Percentiles rank a stretch among this genome's conserved stretches.
phyloP scores from a whole-genome alignment of 2,329 filamentous ascomycete genomes.

The Penicillium concentricum region DNA sequence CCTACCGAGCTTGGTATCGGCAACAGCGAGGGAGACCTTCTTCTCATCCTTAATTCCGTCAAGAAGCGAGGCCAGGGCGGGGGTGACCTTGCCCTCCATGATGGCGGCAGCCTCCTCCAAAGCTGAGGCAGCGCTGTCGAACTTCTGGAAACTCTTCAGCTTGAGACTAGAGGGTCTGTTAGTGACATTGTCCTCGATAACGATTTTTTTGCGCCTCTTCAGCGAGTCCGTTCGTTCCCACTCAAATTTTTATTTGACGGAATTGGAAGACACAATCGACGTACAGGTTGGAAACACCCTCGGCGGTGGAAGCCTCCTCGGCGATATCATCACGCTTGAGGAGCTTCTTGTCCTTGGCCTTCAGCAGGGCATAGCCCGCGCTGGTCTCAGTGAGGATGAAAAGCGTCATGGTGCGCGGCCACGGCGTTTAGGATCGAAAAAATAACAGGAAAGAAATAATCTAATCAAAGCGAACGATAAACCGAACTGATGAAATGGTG shows the following conservation, averaged over 20 bases:
- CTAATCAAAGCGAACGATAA: slow-evolving; percentile 8
- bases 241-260: slow-evolving; percentile 6
- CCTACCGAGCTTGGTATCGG: slow-evolving; percentile 80
- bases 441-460: slow-evolving; percentile 16
- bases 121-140: slow-evolving; percentile 86
- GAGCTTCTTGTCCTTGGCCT: slow-evolving; percentile 97
- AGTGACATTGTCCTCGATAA: slow-evolving; percentile 20
- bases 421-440: slow-evolving; percentile 28
- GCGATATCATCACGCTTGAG: slow-evolving; percentile 81
- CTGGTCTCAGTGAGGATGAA: slow-evolving; percentile 94
- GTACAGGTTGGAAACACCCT: slow-evolving; percentile 83
- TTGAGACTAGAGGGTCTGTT: slow-evolving; percentile 64
- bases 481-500: slow-evolving; percentile 18
- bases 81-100: slow-evolving; percentile 91
- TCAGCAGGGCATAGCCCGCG: slow-evolving; percentile 96
- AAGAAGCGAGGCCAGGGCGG: slow-evolving; percentile 77
- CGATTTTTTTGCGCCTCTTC: slow-evolving; percentile 27
- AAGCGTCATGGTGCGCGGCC: slow-evolving; percentile 67
- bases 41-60: slow-evolving; percentile 94
- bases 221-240: slow-evolving; percentile 4
- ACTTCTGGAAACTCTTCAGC: slow-evolving; percentile 96
- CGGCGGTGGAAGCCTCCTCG: slow-evolving; percentile 72
- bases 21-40: slow-evolving; percentile 91
- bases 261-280: slow-evolving; percentile 37
- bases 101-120: slow-evolving; percentile 86